A percentile compares a stretch with the other conserved stretches of the same genome.
phyloP scores from a whole-genome alignment of 768 basidiomycete genomes.

The Suillus subluteus region DNA sequence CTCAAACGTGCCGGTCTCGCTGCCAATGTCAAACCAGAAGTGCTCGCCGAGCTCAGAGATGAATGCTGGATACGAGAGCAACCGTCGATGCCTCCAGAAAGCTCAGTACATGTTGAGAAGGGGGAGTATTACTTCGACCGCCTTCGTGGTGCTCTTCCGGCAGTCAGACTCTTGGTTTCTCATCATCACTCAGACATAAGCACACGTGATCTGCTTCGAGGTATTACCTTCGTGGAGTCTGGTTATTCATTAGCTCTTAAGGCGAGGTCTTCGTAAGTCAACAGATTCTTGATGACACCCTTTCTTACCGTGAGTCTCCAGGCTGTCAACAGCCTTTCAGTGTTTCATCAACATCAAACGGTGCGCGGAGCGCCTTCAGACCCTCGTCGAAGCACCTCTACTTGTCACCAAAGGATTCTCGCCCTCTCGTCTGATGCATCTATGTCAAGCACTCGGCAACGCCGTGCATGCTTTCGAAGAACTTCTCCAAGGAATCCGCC shows the following conservation, averaged over 20 bases:
- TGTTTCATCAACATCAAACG: constrained; percentile 19
- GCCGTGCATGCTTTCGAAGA: constrained; percentile 41
- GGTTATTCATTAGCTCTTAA: constrained; percentile 69
- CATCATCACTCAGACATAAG: constrained; percentile 81
- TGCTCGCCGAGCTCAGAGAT: constrained; percentile 58
- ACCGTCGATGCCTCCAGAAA: constrained; percentile 39
- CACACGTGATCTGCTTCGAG: constrained; percentile 87
- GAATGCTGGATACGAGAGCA: constrained; percentile 71
- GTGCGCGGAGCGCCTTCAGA: constrained; percentile 23
- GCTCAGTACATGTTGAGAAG: constrained; percentile 38
- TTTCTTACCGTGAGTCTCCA: constrained; percentile 21
- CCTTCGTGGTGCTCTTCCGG: constrained; percentile 65
- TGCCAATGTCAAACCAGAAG: constrained; percentile 68
- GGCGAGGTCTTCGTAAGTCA: constrained; percentile 63
- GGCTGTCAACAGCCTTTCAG: constrained; percentile 26
- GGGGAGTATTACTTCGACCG: constrained; percentile 68
- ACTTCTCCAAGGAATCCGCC: constrained; percentile 35
- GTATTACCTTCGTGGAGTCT: constrained; percentile 77
- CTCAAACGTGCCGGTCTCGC: constrained; percentile 80
- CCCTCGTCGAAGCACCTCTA: constrained; percentile 24
- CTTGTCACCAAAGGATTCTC: constrained; percentile 16
- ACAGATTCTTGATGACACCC: constrained; percentile 1
- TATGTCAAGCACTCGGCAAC: constrained; percentile 22
- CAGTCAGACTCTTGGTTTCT: constrained; percentile 60
- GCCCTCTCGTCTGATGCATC: constrained; percentile 10